Conservation (phyloP, 148 eudicot species). For the Polygonum maritimum region DNA sequence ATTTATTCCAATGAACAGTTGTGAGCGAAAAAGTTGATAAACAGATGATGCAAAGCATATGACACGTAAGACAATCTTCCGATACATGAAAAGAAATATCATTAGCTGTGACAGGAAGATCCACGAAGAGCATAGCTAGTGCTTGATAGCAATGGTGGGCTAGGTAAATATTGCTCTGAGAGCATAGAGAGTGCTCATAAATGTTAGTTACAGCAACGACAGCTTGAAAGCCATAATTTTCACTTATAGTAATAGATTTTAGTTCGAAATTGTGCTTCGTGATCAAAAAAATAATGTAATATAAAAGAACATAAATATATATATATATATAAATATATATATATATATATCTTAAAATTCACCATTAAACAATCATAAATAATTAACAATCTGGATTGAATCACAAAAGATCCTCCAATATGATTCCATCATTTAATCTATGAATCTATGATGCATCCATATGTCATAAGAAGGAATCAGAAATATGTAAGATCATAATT, state of each 20-base stretch:
- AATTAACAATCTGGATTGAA: background rate
- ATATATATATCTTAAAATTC: background rate
- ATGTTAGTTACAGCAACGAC: background rate
- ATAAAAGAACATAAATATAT: background rate
- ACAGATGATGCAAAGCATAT: background rate
- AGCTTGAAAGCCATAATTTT: background rate
- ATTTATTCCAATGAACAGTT: background rate
- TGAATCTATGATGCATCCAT: background rate
- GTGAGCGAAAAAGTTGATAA: background rate
- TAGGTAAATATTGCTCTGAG: background rate
- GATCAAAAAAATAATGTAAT: background rate
- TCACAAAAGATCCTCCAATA: background rate
- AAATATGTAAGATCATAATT: background rate
- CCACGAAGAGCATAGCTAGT: background rate
- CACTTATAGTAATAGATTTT: background rate
- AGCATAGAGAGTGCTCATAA: background rate
- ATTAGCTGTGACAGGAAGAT: background rate
- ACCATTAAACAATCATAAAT: background rate
- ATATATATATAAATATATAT: no score
- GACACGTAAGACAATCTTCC: background rate
- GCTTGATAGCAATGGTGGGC: background rate
- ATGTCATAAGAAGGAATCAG: background rate
- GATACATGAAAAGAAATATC: background rate
- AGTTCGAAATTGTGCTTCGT: background rate
- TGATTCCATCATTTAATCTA: background rate